phyloP scores from a whole-genome alignment of 1,139 yeast genomes.

The Geotrichum europaeum region DNA sequence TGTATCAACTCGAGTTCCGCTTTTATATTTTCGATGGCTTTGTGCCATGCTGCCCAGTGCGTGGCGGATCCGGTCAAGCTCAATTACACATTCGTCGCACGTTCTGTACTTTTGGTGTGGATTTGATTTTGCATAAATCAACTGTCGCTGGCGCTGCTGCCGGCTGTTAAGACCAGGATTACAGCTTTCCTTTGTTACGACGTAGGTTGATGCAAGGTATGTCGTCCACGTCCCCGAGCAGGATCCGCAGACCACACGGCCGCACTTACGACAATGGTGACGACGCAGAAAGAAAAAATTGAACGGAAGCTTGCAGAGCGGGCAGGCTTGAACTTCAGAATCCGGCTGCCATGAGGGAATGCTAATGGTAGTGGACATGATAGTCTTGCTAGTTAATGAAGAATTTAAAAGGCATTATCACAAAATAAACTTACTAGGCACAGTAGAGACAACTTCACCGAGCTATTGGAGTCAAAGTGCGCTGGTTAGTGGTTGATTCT shows the following conservation, averaged over 20 bases:
- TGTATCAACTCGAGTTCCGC: slow-evolving; percentile 1
- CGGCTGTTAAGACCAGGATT: not conserved
- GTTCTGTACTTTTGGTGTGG: slow-evolving; percentile 56
- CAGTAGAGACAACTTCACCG: slow-evolving; percentile 92
- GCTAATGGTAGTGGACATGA: slow-evolving; percentile 22
- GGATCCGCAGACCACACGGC: slow-evolving; percentile 63
- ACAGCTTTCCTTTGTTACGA: slow-evolving; percentile 32
- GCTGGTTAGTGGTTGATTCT: not conserved
- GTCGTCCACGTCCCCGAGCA: slow-evolving; percentile 50
- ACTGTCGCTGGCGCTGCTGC: slow-evolving; percentile 34
- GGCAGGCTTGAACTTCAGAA: slow-evolving; percentile 52
- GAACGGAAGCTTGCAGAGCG: slow-evolving; percentile 53
- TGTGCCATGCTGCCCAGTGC: not conserved
- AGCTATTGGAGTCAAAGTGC: slow-evolving; percentile 32
- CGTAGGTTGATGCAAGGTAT: slow-evolving; percentile 46
- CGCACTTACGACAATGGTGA: slow-evolving; percentile 90
- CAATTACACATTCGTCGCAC: slow-evolving; percentile 65
- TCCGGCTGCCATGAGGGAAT: slow-evolving; percentile 79
- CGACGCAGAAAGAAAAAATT: slow-evolving; percentile 73
- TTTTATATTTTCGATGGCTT: not conserved
- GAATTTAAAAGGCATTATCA: not conserved
- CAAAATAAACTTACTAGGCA: slow-evolving; percentile 48
- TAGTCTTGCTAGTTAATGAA: slow-evolving; percentile 3
- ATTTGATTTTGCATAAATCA: slow-evolving; percentile 33
- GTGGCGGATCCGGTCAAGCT: slow-evolving; percentile 46